Percentiles rank a stretch among this genome's conserved stretches.
Evolutionary conservation across 768 basidiomycete species (phyloP).

Genomic region (Tricholomella constricta): DNA sequence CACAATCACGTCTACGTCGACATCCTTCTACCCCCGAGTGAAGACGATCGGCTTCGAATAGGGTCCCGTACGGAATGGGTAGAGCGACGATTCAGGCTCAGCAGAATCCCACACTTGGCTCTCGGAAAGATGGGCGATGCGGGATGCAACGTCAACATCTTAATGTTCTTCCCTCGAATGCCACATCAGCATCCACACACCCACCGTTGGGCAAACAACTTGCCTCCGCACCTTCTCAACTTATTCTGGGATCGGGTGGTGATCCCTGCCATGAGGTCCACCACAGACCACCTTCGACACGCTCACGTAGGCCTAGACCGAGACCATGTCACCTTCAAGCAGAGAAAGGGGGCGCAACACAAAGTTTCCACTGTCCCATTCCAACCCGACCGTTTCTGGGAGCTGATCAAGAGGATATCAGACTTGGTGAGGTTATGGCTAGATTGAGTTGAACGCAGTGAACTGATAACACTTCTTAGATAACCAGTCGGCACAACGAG

Average conservation of each 20-base stretch:
- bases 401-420: neutral
- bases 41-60: too few relatives aligned
- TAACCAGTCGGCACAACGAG: too few relatives aligned
- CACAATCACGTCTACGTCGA: constrained; percentile 18
- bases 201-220: constrained; percentile 5
- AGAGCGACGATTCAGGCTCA: constrained; percentile 3
- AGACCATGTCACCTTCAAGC: constrained; percentile 15
- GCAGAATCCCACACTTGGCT: constrained; percentile 17
- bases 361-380: constrained; percentile 7
- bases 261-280: constrained; percentile 8
- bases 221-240: constrained; percentile 14
- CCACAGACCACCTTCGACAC: neutral
- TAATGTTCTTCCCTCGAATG: constrained; percentile 21
- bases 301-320: constrained; percentile 6
- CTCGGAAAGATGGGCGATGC: constrained; percentile 17
- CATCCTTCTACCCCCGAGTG: constrained; percentile 11
- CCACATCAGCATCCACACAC: constrained; percentile 13
- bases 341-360: neutral
- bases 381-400: neutral
- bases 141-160: constrained; percentile 9
- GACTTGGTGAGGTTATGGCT: constrained; percentile 1
- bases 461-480: too few relatives aligned
- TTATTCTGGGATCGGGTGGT: constrained; percentile 15
- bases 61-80: too few relatives aligned
- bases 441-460: too few relatives aligned